phyloP scores from a whole-genome alignment of 306 rosid species.

The Cicer judaicum region DNA sequence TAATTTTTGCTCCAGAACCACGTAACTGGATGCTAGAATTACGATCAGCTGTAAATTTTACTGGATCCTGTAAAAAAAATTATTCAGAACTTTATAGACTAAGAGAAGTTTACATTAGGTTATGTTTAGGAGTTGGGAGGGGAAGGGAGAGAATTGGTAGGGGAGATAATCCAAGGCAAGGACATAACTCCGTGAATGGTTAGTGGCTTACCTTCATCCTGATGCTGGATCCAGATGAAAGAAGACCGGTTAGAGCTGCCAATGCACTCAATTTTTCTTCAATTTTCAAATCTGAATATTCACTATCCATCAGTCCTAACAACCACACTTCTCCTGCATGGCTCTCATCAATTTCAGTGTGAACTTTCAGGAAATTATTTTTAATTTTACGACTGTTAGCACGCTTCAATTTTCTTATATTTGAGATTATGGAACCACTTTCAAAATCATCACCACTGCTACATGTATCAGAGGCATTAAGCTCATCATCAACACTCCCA shows the following conservation, averaged over 20 bases:
- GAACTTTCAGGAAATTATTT: conserved; percentile 46
- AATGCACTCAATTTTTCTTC: conserved; percentile 88
- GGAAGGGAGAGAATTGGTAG: conserved; percentile 4
- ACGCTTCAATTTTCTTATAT: conserved; percentile 47
- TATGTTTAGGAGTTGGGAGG: conserved; percentile 12
- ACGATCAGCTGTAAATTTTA: conserved; percentile 56
- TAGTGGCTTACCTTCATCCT: conserved; percentile 70
- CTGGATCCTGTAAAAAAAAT: conserved; percentile 56
- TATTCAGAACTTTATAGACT: conserved; percentile 28
- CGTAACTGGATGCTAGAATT: conserved; percentile 57
- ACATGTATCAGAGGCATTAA: conserved; percentile 52
- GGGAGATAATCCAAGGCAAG: conserved; percentile 16
- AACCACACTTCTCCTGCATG: conserved; percentile 91
- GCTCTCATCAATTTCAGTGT: conserved; percentile 93
- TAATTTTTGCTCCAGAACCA: conserved; percentile 91
- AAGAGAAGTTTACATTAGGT: conserved; percentile 18
- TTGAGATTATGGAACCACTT: conserved; percentile 54
- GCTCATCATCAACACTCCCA: conserved; percentile 80
- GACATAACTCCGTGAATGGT: conserved; percentile 18
- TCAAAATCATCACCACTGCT: conserved; percentile 71
- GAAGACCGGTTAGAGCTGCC: conserved; percentile 86
- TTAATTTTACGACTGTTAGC: conserved; percentile 45
- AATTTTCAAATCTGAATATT: conserved; percentile 84
- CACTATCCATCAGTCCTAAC: conserved; percentile 90
- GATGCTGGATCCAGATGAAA: conserved; percentile 76